These are phyloP conservation scores for Leccinum laetum DNA, from an alignment of 1,284 basidiomycete species.

Conservation along the genomic window DNA sequence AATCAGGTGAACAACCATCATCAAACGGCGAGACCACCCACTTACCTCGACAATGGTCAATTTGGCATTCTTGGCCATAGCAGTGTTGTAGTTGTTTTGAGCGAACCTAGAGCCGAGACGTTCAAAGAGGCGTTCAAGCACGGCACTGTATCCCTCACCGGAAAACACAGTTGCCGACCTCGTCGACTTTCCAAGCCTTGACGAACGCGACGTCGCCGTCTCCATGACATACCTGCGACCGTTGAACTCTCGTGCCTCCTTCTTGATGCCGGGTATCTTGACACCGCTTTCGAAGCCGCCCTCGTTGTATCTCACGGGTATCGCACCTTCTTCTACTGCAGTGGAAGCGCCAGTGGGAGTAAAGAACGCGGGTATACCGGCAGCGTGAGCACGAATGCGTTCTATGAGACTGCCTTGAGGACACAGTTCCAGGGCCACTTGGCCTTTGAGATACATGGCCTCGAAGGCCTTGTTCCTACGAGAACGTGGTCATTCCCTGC, in stretches of 20 bases:
- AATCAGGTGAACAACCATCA: too few relatives aligned
- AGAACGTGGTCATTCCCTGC: background rate
- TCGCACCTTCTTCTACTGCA: constrained; percentile 77
- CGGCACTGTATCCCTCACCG: constrained; percentile 42
- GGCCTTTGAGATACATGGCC: constrained; percentile 75
- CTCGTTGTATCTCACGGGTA: constrained; percentile 74
- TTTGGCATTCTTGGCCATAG: too few relatives aligned
- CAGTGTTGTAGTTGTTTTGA: constrained; percentile 53
- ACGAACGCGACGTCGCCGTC: constrained; percentile 88
- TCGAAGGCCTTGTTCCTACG: constrained; percentile 78
- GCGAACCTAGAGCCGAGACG: constrained; percentile 60
- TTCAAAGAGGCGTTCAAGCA: background rate
- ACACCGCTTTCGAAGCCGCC: constrained; percentile 68
- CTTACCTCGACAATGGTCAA: too few relatives aligned
- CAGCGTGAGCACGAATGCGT: constrained; percentile 88
- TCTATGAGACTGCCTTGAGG: constrained; percentile 94
- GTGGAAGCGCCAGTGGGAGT: constrained; percentile 94
- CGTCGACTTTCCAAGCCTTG: constrained; percentile 95
- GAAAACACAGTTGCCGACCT: constrained; percentile 86
- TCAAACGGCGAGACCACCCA: too few relatives aligned
- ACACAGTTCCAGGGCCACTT: constrained; percentile 85
- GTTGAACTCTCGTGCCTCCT: constrained; percentile 80
- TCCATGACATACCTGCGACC: constrained; percentile 89
- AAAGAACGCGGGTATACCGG: constrained; percentile 96
- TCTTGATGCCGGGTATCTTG: constrained; percentile 69